Conservation (phyloP, 345 rosid genomes). For the Brassica incana region DNA sequence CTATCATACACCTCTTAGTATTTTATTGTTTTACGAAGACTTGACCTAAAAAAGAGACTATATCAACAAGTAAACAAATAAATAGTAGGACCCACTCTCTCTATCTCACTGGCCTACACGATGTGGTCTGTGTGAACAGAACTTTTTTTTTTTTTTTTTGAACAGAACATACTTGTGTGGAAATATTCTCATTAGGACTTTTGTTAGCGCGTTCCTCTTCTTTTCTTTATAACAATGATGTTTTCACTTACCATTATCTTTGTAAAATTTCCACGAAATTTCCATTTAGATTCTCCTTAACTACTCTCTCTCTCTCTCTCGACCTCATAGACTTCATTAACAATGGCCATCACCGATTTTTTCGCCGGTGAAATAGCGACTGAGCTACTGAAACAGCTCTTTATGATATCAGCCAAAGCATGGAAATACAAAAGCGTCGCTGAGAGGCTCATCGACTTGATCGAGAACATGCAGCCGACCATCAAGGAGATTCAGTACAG, state of each 20-base stretch:
- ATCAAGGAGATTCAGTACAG: constrained; percentile 66
- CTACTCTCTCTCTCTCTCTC: neutral
- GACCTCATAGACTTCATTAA: neutral
- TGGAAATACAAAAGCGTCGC: constrained; percentile 54
- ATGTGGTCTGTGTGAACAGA: neutral
- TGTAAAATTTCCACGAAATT: constrained; percentile 14
- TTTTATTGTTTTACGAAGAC: neutral
- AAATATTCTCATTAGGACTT: neutral
- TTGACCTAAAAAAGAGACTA: neutral
- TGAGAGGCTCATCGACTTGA: constrained; percentile 31
- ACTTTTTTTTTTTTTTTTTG: too few relatives aligned
- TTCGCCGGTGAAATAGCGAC: constrained; percentile 67
- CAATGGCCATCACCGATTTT: constrained; percentile 62
- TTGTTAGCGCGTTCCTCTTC: neutral
- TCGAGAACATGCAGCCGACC: constrained; percentile 47
- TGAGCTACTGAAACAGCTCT: constrained; percentile 55
- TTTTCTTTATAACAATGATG: neutral
- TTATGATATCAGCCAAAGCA: constrained; percentile 45
- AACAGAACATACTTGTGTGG: neutral
- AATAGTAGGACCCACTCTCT: neutral
- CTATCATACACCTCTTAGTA: neutral
- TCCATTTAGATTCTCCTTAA: neutral
- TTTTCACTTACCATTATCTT: neutral
- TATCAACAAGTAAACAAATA: neutral
- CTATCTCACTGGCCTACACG: neutral